Evolutionary conservation across 2,329 filamentous ascomycete genomes (phyloP).

Genomic region (Colletotrichum sp.): DNA sequence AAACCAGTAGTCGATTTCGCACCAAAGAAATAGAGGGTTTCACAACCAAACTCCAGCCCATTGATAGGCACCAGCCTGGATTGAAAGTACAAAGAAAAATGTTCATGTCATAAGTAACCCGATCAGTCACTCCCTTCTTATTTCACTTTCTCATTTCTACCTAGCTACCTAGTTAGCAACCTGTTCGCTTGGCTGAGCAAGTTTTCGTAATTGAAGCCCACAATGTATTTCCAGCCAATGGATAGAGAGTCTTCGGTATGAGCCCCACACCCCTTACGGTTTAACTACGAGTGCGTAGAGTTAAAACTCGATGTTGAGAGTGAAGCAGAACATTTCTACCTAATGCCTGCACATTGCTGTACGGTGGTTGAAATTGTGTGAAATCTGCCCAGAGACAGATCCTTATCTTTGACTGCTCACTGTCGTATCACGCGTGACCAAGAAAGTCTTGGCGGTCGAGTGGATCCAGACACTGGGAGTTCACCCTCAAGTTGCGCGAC

Average conservation of each 20-base stretch:
- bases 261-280: neutral
- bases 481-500: neutral
- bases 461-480: neutral
- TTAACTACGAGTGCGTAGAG: neutral
- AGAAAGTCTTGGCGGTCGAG: neutral
- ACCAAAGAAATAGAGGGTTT: neutral
- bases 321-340: neutral
- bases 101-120: neutral
- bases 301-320: neutral
- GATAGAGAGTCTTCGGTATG: neutral
- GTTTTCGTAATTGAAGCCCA: neutral
- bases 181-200: neutral
- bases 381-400: neutral
- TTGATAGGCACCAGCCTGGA: neutral
- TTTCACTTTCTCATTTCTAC: neutral
- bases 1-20: neutral
- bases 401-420: neutral
- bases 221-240: neutral
- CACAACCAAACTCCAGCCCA: neutral
- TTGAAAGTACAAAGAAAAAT: too few relatives aligned
- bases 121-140: neutral
- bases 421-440: neutral
- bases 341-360: neutral
- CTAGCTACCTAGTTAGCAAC: neutral
- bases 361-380: neutral